Conservation (phyloP, 2,329 filamentous ascomycete genomes). For the Pseudopithomyces maydicus region DNA sequence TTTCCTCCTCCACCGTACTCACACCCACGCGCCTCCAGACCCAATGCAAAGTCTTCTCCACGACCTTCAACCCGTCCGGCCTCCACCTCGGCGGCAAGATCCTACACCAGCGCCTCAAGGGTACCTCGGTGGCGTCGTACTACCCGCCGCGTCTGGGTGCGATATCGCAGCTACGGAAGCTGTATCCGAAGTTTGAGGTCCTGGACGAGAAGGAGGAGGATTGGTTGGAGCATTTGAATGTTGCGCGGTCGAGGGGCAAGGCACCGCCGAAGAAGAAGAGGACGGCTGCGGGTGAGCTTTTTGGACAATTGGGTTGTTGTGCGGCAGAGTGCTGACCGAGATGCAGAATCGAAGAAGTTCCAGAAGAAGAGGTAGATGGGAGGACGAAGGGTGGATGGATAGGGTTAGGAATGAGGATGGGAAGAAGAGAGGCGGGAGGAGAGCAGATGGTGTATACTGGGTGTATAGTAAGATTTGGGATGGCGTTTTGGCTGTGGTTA, state of each 20-base stretch:
- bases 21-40: slow-evolving; percentile 57
- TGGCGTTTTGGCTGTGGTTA: slow-evolving; percentile 14
- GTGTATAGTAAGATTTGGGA: slow-evolving; percentile 20
- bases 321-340: slow-evolving; percentile 20
- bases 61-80: slow-evolving; percentile 84
- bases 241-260: slow-evolving; percentile 70
- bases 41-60: slow-evolving; percentile 90
- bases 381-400: neutral
- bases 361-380: slow-evolving; percentile 49
- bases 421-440: neutral
- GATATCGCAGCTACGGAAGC: slow-evolving; percentile 73
- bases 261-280: slow-evolving; percentile 88
- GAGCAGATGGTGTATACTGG: slow-evolving; percentile 17
- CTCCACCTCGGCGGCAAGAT: slow-evolving; percentile 89
- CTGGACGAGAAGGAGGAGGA: slow-evolving; percentile 80
- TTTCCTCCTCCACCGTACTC: slow-evolving; percentile 12
- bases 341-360: slow-evolving; percentile 53
- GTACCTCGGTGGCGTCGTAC: slow-evolving; percentile 83
- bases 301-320: no score
- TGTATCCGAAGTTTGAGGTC: slow-evolving; percentile 70
- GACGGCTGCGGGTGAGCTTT: slow-evolving; percentile 54
- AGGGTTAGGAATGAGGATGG: no score
- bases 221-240: slow-evolving; percentile 71
- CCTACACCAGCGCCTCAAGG: slow-evolving; percentile 83
- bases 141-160: slow-evolving; percentile 79